These are phyloP conservation scores for Hymenoscyphus occultus DNA, from an alignment of 2,329 filamentous ascomycete species.

Conservation along the genomic window DNA sequence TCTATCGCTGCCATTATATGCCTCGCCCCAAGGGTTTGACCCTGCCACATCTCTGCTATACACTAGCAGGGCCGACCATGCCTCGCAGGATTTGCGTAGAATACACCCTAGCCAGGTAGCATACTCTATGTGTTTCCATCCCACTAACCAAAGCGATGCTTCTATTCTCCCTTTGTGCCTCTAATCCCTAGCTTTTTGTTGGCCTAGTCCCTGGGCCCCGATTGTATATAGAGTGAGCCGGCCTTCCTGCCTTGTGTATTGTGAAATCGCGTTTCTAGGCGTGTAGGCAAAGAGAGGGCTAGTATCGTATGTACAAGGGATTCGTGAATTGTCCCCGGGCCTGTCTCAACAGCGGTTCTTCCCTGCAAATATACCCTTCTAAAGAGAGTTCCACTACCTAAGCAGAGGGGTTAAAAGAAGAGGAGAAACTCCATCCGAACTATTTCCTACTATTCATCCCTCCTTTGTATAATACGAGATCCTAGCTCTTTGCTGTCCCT, in stretches of 20 bases:
- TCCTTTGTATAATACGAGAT: too few relatives aligned
- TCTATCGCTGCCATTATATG: constrained; percentile 22
- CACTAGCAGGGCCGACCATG: constrained; percentile 17
- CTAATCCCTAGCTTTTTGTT: constrained; percentile 4
- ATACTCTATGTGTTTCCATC: constrained; percentile 13
- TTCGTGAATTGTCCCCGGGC: constrained; percentile 4
- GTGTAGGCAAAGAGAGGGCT: constrained; percentile 1
- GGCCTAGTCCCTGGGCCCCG: not conserved
- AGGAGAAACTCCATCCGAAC: too few relatives aligned
- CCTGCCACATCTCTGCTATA: constrained; percentile 20
- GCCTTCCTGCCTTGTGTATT: constrained; percentile 11
- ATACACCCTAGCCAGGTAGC: constrained; percentile 19
- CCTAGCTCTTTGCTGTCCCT: too few relatives aligned
- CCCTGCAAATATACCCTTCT: too few relatives aligned
- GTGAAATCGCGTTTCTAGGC: constrained; percentile 5
- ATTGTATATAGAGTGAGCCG: not conserved
- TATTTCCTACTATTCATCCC: too few relatives aligned
- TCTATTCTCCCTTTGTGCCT: too few relatives aligned
- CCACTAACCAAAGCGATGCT: constrained; percentile 18
- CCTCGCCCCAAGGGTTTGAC: constrained; percentile 16
- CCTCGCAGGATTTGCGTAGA: constrained; percentile 19
- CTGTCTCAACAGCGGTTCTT: constrained; percentile 3
- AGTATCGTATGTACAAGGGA: not conserved
- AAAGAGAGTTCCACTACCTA: too few relatives aligned
- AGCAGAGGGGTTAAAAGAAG: too few relatives aligned